A percentile compares a stretch with the other conserved stretches of the same genome.
Conservation (phyloP, 192 early-diverging fungal species). For the Rhizophagus clarus region DNA sequence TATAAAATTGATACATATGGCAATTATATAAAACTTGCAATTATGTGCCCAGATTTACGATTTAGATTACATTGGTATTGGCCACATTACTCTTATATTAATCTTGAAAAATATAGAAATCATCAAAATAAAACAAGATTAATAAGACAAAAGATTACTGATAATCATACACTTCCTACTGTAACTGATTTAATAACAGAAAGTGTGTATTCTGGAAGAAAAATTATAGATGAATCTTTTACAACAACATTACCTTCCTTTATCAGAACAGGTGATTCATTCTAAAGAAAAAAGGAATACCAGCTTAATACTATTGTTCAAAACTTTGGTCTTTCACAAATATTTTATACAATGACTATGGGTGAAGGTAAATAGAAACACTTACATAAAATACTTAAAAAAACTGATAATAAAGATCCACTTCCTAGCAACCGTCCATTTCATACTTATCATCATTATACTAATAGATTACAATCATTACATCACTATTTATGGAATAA, state of each 20-base stretch:
- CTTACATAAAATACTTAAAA: not conserved
- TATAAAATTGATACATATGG: not conserved
- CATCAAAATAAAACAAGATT: not conserved
- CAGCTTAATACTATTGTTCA: slow-evolving; percentile 2
- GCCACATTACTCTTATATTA: slow-evolving; percentile 4
- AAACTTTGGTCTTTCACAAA: not conserved
- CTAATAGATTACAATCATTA: no score
- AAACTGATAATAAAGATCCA: not conserved
- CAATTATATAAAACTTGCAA: slow-evolving; percentile 18
- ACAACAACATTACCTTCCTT: not conserved
- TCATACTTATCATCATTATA: not conserved
- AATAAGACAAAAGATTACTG: no score
- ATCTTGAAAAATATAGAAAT: not conserved
- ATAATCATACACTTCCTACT: no score
- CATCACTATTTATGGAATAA: no score
- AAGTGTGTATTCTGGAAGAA: no score
- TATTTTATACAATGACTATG: slow-evolving; percentile 10
- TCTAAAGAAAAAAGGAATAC: not conserved
- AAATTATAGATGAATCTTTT: no score
- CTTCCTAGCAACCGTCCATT: not conserved
- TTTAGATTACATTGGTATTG: slow-evolving; percentile 13
- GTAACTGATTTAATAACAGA: no score
- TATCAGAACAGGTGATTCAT: not conserved
- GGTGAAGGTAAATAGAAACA: slow-evolving; percentile 1
- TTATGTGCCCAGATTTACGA: not conserved